Conservation (phyloP, 371 early-diverging fungal species). For the Mortierella sp. region DNA sequence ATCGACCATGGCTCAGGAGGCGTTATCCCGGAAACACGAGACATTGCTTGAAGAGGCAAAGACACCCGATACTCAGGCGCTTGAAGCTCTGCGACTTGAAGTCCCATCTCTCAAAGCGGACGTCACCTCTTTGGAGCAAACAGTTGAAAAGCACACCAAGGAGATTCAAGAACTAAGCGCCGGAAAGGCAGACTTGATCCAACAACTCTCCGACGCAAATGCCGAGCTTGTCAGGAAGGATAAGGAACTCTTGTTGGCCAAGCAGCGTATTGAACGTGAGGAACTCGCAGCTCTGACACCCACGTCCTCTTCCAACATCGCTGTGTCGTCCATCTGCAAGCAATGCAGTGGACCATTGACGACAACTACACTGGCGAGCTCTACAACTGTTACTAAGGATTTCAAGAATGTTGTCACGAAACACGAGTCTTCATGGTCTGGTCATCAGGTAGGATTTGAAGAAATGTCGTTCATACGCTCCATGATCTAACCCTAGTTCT, state of each 20-base stretch:
- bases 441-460: too few species aligned
- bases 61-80: not conserved
- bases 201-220: conserved; percentile 17
- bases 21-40: conserved; percentile 13
- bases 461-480: conserved; percentile 10
- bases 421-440: conserved; percentile 41
- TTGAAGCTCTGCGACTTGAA: not conserved
- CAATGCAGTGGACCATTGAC: conserved; percentile 2
- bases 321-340: conserved; percentile 7
- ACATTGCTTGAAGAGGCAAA: conserved; percentile 21
- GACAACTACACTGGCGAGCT: not conserved
- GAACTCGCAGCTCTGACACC: conserved; percentile 30
- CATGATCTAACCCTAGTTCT: not conserved
- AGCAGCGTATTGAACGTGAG: conserved; percentile 3
- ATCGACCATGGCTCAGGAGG: conserved; percentile 24
- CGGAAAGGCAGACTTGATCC: conserved; percentile 14
- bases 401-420: conserved; percentile 6
- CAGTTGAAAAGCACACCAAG: conserved; percentile 11
- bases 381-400: not conserved
- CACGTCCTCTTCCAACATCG: conserved; percentile 5
- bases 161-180: conserved; percentile 10
- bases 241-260: conserved; percentile 21
- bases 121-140: conserved; percentile 10
- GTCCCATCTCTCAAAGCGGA: conserved; percentile 1
- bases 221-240: conserved; percentile 10